Conservation (phyloP, 106 monocot genomes). For the Apostasia shenzhenica region DNA sequence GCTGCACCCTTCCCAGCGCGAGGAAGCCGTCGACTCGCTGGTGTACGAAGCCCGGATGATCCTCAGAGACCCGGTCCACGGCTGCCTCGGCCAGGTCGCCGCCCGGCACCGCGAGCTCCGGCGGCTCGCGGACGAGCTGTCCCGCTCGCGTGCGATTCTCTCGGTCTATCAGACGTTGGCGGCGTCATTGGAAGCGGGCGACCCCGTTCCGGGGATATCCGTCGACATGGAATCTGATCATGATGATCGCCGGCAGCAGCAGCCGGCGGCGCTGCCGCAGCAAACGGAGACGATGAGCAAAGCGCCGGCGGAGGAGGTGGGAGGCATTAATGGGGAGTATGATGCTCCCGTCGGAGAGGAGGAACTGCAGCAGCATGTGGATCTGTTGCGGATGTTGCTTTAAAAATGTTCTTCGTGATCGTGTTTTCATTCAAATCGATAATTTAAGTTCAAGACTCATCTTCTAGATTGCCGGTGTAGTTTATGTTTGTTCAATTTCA, state of each 20-base stretch:
- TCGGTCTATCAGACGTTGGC: background rate
- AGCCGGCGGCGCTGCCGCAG: background rate
- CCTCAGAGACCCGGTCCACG: constrained; percentile 71
- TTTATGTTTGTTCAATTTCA: too few relatives aligned
- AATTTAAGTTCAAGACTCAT: too few relatives aligned
- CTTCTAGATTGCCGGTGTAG: too few relatives aligned
- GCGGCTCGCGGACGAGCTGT: constrained; percentile 34
- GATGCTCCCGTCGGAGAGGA: background rate
- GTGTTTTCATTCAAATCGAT: background rate
- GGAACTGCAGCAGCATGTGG: background rate
- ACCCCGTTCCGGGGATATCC: background rate
- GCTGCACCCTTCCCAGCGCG: constrained; percentile 49
- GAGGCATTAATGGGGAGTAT: background rate
- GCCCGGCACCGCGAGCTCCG: constrained; percentile 62
- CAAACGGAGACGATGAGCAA: background rate
- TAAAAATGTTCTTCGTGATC: background rate
- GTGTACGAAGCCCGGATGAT: constrained; percentile 80
- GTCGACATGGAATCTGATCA: background rate
- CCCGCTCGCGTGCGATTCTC: too few relatives aligned
- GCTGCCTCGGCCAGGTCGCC: constrained; percentile 68
- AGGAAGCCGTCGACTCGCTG: constrained; percentile 76
- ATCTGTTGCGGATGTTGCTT: background rate
- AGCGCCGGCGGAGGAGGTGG: background rate
- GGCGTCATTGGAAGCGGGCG: background rate
- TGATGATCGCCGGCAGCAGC: background rate